Base-by-base conservation (phyloP, 257 asterid species). In the Pogostemon cablin region DNA sequence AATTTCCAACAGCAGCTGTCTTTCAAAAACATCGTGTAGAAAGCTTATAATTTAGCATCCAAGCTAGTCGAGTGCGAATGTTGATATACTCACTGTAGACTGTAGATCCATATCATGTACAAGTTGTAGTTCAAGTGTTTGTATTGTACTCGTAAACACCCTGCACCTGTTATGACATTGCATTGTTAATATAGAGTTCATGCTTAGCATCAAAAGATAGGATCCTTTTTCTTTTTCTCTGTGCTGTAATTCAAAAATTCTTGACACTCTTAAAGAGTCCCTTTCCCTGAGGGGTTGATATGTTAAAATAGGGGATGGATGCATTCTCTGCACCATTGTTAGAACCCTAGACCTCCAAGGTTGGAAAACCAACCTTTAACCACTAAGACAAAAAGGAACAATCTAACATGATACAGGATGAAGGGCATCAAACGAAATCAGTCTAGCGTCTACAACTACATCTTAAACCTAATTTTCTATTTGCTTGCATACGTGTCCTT, bases 31-130 rank as follows among this genome's bases (percentile, higher is more conserved):
- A 25, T 72, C 39, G 12, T 12, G 9, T 17, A 44, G 41, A 68
- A 56, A 65, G 72, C 15, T 69, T 20, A 46, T 42, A 9, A 25
- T 25, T 57, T 68, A 71, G 66, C 67, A 8, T 65, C 48, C 40
- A 37, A 70, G 62, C 41, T 64, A 49, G 47, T 55, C 11, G 54
- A 35, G 37, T 71, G 25, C 15, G 3, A 7, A 9, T 61, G 67
- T 62, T 35, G 72, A 71, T 61, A 60, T 39, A 41, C 63, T 69
- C 73, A 25, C 5, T 8, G 69, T 74, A 73, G 62, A 69, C 57
- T 69, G 63, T 72, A 68, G 61, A 62, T 62, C 10, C 9, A 40
- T 61, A 72, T 60, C 32, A 7, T 64, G 81, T 65, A 65, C 40
- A 12, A 62, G 42, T 43, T 17, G 56, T 63, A 72, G 60, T 38